These are phyloP conservation scores for Komagataella populi DNA, from an alignment of 805 yeast species.

Conservation along the genomic window DNA sequence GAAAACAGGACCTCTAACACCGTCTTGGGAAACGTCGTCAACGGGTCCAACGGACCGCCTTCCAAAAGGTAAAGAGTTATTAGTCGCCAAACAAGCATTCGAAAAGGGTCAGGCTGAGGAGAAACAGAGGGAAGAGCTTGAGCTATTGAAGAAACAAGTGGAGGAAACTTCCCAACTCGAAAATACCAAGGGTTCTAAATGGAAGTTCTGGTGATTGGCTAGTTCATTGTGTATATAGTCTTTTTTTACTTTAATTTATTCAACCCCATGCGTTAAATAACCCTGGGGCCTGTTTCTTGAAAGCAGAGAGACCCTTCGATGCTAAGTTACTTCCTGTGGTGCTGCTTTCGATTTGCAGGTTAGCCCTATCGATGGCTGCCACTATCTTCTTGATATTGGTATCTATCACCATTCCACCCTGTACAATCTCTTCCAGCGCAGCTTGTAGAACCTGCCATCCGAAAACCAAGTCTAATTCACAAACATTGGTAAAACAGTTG, in stretches of 20 bases:
- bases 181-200: slow-evolving; percentile 16
- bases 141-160: slow-evolving; percentile 23
- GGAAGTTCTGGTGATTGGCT: slow-evolving; percentile 8
- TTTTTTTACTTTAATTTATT: background rate
- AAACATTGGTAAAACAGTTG: slow-evolving; percentile 85
- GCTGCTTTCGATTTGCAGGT: slow-evolving; percentile 8
- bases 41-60: slow-evolving; percentile 6
- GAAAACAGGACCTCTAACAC: slow-evolving; percentile 59
- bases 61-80: slow-evolving; percentile 23
- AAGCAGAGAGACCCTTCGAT: background rate
- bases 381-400: slow-evolving; percentile 77
- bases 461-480: slow-evolving; percentile 92
- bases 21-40: slow-evolving; percentile 50
- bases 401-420: slow-evolving; percentile 97
- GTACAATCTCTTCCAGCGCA: slow-evolving; percentile 82
- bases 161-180: slow-evolving; percentile 17
- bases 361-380: slow-evolving; percentile 65
- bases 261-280: background rate
- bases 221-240: background rate
- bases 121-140: slow-evolving; percentile 23
- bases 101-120: slow-evolving; percentile 32
- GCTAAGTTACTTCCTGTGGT: background rate
- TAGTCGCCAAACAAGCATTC: slow-evolving; percentile 27
- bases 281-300: background rate
- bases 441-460: slow-evolving; percentile 97